These are phyloP conservation scores for Teunomyces funiuensis DNA, from an alignment of 805 yeast genomes.

Conservation along the genomic window DNA sequence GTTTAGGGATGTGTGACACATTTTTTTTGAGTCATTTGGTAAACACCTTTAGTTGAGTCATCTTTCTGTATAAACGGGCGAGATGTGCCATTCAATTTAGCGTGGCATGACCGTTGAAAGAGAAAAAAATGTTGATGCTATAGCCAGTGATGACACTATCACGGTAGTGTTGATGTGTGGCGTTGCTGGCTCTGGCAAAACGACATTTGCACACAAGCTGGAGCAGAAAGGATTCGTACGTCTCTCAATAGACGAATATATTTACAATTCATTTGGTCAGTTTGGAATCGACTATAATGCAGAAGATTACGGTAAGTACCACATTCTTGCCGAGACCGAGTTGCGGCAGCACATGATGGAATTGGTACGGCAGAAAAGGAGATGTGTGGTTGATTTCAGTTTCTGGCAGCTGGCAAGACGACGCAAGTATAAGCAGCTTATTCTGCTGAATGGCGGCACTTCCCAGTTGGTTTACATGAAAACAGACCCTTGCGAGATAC, in stretches of 20 bases:
- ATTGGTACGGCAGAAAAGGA: background rate
- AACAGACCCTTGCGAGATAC: background rate
- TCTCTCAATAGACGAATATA: background rate
- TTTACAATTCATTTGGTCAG: background rate
- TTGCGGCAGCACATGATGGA: background rate
- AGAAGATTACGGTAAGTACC: background rate
- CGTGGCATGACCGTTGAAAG: no score
- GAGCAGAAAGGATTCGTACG: background rate
- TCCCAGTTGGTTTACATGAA: conserved; percentile 2
- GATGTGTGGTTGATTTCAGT: background rate
- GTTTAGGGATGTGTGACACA: no score
- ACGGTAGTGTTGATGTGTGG: conserved; percentile 2
- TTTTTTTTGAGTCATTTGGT: no score
- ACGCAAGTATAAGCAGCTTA: background rate
- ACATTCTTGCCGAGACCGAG: conserved; percentile 1
- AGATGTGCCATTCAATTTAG: no score
- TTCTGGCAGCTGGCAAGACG: background rate
- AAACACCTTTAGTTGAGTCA: no score
- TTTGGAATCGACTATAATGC: background rate
- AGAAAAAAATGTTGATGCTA: no score
- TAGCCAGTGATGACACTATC: background rate
- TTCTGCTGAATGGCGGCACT: background rate
- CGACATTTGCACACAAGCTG: background rate
- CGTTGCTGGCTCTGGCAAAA: background rate
- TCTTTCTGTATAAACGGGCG: no score